Base-by-base conservation (phyloP, 1,284 basidiomycete species). In the Somion occarium region DNA sequence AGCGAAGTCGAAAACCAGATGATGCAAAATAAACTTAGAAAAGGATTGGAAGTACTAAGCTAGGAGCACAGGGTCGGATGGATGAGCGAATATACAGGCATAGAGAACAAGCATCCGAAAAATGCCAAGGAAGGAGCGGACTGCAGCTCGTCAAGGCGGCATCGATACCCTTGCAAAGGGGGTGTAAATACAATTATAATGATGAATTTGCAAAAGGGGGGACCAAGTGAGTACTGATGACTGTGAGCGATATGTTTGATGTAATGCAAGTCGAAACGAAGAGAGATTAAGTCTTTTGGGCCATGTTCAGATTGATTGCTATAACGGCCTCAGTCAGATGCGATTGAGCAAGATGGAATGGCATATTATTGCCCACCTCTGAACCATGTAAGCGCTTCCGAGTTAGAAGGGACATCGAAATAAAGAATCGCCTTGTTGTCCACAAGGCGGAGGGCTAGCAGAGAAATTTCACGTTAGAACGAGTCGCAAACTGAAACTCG, bases 371-470 rank as follows among this genome's bases (percentile, higher is more conserved):
- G 66, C 78, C 56, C 63, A 89, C 89, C 89, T 81, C 90, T 79
- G 73, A 87, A 93, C 93, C 93, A 96, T 59, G 86, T 91, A 61
- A 93, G 67, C 25, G 91, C 90, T 56, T 91, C 88, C 48, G 85
- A 88, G 24, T 88, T 81, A 9, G 88, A 85, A 24, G 86, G 83
- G 44, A 88, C 89, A 63, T 91, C 88, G 62, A 98, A 92, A 69
- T 98, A 98, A 50, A 96, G 75, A 57, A 98, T 93, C 5, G 93
- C 93, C 71, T 91, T 91, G 68, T 90, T 88, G 61, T 93, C 90
- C 49, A 91, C 85, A 52, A 92, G 76, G 39, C 90, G 85, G 46
- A 92, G 77, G 50, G 84, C 90, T 91, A 61, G 2, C 55, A 34
- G 39, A n/a, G 50, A 27, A 59, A 30, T 20, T 9, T 19, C 18